Conservation (phyloP, 805 yeast species). For the Ogataea dorogensis region DNA sequence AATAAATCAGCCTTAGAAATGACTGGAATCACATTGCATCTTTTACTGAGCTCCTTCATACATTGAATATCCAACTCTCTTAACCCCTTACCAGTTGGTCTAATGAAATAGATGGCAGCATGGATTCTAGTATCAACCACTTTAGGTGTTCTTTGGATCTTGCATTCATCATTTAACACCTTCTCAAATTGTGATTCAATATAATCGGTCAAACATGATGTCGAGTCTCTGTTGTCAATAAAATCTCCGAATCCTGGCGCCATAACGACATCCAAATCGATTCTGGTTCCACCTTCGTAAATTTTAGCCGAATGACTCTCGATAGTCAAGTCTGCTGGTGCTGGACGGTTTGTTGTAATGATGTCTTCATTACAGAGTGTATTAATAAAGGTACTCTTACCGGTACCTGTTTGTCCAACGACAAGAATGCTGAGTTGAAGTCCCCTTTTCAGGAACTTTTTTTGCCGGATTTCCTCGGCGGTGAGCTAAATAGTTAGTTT, state of each 20-base stretch:
- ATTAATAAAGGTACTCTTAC: slow-evolving; percentile 78
- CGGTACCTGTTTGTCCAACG: slow-evolving; percentile 61
- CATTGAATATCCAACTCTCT: slow-evolving; percentile 68
- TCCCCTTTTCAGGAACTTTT: slow-evolving; percentile 50
- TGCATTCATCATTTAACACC: slow-evolving; percentile 74
- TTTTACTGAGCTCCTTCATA: slow-evolving; percentile 61
- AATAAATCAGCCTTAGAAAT: slow-evolving; percentile 77
- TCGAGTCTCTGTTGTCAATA: slow-evolving; percentile 60
- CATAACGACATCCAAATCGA: slow-evolving; percentile 60
- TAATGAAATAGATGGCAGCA: slow-evolving; percentile 78
- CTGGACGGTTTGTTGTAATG: slow-evolving; percentile 43
- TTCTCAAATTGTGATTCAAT: slow-evolving; percentile 74
- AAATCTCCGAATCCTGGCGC: slow-evolving; percentile 74
- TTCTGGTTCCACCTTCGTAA: slow-evolving; percentile 45
- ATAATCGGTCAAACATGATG: slow-evolving; percentile 60
- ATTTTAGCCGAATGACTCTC: slow-evolving; percentile 36
- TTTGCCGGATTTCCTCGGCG: slow-evolving; percentile 36
- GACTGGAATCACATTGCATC: slow-evolving; percentile 81
- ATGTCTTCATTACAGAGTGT: slow-evolving; percentile 62
- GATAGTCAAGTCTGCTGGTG: slow-evolving; percentile 27
- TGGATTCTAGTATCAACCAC: slow-evolving; percentile 73
- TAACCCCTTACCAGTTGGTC: slow-evolving; percentile 65
- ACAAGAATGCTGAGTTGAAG: slow-evolving; percentile 49
- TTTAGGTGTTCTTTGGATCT: slow-evolving; percentile 40
- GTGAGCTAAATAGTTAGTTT: slow-evolving; percentile 22